Conservation (phyloP, 345 rosid genomes). For the Salix caprea region DNA sequence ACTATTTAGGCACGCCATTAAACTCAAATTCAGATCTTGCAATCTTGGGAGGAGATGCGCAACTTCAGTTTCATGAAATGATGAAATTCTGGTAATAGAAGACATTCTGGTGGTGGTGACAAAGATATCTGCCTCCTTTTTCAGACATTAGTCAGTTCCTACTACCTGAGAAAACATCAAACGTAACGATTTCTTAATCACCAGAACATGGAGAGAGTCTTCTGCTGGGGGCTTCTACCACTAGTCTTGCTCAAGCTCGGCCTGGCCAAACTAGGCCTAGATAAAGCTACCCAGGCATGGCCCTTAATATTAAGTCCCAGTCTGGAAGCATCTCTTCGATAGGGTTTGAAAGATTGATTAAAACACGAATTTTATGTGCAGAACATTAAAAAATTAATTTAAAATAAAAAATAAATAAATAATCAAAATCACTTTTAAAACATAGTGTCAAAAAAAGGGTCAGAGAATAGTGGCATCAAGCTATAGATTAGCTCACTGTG, state of each 20-base stretch:
- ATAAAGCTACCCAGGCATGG: not conserved
- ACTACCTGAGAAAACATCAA: not conserved
- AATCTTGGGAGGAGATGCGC: not conserved
- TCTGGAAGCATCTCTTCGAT: not conserved
- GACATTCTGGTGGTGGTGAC: too few species aligned
- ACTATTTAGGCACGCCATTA: not conserved
- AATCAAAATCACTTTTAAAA: too few species aligned
- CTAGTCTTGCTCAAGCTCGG: not conserved
- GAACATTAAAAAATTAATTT: too few species aligned
- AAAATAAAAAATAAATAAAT: too few species aligned
- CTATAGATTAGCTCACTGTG: too few species aligned
- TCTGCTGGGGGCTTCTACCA: too few species aligned
- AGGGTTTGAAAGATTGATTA: not conserved
- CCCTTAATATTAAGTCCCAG: not conserved
- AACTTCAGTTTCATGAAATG: not conserved
- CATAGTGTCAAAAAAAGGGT: rapidly evolving
- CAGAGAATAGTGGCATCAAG: too few species aligned
- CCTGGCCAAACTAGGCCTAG: not conserved
- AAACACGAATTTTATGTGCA: too few species aligned
- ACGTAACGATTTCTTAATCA: not conserved
- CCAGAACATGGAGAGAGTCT: not conserved
- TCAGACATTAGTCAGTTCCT: not conserved
- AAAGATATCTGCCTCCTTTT: not conserved
- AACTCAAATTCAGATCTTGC: not conserved
- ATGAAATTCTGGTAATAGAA: not conserved